Percentiles rank a stretch among this genome's conserved stretches.
Conservation (phyloP, 139 green algal genomes). For the Asterochloris erici region DNA sequence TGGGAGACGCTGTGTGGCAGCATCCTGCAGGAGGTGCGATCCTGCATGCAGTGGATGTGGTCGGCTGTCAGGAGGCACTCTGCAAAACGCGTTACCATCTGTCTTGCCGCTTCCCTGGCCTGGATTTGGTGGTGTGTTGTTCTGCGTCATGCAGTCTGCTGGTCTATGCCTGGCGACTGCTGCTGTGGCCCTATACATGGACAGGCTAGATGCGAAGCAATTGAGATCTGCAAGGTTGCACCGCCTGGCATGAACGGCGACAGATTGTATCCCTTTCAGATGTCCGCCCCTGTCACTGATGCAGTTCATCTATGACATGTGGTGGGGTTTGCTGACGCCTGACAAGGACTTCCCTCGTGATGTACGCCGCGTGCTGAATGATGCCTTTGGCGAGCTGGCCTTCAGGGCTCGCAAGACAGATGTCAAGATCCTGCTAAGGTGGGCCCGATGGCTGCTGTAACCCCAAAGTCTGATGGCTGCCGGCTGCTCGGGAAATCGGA, state of each 20-base stretch:
- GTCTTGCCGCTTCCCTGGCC: neutral
- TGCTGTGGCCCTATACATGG: neutral
- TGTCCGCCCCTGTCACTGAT: neutral
- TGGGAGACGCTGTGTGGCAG: slow-evolving; percentile 61
- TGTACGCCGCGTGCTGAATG: slow-evolving; percentile 64
- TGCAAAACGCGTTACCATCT: neutral
- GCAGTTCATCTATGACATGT: slow-evolving; percentile 83
- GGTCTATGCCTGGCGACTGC: neutral
- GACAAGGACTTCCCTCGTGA: slow-evolving; percentile 78
- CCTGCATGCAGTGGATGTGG: neutral
- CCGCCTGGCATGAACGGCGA: neutral
- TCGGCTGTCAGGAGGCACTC: neutral
- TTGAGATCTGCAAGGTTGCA: neutral
- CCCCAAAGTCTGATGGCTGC: no score
- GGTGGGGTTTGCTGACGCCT: slow-evolving; percentile 61
- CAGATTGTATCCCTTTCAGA: neutral
- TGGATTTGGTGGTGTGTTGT: neutral
- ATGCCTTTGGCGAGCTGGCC: slow-evolving; percentile 62
- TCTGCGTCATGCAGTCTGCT: neutral
- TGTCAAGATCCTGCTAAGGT: slow-evolving; percentile 56
- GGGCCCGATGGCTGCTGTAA: neutral
- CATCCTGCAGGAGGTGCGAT: slow-evolving; percentile 65
- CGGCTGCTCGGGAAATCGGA: no score
- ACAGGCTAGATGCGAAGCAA: neutral
- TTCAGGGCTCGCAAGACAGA: slow-evolving; percentile 44